Conservation (phyloP, 306 rosid genomes). For the Casuarina cunninghamiana region DNA sequence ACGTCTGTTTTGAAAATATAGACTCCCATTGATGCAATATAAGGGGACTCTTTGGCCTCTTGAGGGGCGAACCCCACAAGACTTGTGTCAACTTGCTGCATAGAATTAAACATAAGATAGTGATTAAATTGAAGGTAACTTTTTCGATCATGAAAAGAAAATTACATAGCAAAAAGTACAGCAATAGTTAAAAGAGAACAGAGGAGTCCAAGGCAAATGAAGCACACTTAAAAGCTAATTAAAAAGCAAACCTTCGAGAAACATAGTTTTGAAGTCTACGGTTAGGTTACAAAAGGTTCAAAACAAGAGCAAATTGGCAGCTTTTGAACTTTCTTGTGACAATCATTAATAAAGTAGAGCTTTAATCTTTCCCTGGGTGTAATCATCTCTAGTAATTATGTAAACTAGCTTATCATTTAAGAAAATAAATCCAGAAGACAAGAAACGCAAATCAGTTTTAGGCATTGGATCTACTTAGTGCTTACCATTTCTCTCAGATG, state of each 20-base stretch:
- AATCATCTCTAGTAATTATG: slow-evolving; percentile 3
- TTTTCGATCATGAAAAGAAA: not conserved
- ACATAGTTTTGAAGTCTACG: not conserved
- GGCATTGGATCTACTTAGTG: not conserved
- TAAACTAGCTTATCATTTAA: not conserved
- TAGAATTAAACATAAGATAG: slow-evolving; percentile 31
- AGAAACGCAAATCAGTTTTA: slow-evolving; percentile 8
- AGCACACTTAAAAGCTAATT: not conserved
- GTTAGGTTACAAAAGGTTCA: not conserved
- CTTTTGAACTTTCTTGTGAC: not conserved
- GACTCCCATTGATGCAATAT: slow-evolving; percentile 94
- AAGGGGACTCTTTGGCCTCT: slow-evolving; percentile 59
- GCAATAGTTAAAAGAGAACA: not conserved
- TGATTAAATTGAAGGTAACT: not conserved
- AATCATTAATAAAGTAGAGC: slow-evolving; percentile 9
- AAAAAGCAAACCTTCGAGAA: not conserved
- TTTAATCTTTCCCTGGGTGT: slow-evolving; percentile 2
- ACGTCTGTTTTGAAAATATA: slow-evolving; percentile 77
- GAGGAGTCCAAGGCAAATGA: not conserved
- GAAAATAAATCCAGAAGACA: not conserved
- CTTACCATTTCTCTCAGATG: slow-evolving; percentile 78
- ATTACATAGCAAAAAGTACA: not conserved
- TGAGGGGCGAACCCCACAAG: slow-evolving; percentile 63
- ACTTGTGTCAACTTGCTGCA: slow-evolving; percentile 81
- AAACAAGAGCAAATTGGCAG: slow-evolving; percentile 3